Percentiles rank a stretch among this genome's conserved stretches.
Evolutionary conservation across 257 asterid genomes (phyloP).

Genomic region (Fraxinus cuspidata): DNA sequence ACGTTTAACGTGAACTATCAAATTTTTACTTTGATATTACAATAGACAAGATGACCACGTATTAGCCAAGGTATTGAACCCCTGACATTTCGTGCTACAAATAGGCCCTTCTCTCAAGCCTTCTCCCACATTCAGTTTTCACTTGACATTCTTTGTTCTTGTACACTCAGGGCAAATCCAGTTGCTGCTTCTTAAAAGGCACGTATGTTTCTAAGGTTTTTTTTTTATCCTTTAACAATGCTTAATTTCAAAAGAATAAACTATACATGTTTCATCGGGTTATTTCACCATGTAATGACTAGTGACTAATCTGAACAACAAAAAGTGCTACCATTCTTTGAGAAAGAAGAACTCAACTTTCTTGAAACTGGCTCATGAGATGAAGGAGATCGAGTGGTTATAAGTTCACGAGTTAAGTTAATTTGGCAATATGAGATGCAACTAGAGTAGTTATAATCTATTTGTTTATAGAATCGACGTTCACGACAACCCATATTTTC

Average conservation of each 20-base stretch:
- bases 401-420: not conserved
- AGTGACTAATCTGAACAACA: too few relatives aligned
- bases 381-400: not conserved
- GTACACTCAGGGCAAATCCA: constrained; percentile 8
- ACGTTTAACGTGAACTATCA: constrained; percentile 23
- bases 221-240: not conserved
- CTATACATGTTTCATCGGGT: not conserved
- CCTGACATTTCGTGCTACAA: constrained; percentile 32
- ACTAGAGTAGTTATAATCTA: not conserved
- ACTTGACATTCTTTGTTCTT: constrained; percentile 1
- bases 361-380: not conserved
- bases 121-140: constrained; percentile 19
- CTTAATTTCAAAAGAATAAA: not conserved
- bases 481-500: too few relatives aligned
- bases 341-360: not conserved
- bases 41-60: not conserved
- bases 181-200: constrained; percentile 30
- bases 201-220: not conserved
- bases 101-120: constrained; percentile 31
- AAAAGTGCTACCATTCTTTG: too few relatives aligned
- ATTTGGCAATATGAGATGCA: not conserved
- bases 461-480: not conserved
- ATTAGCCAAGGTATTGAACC: not conserved
- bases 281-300: not conserved
- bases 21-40: constrained; percentile 25